These are phyloP conservation scores for Colletotrichum chlorophyti DNA, from an alignment of 2,329 filamentous ascomycete genomes.

Conservation along the genomic window DNA sequence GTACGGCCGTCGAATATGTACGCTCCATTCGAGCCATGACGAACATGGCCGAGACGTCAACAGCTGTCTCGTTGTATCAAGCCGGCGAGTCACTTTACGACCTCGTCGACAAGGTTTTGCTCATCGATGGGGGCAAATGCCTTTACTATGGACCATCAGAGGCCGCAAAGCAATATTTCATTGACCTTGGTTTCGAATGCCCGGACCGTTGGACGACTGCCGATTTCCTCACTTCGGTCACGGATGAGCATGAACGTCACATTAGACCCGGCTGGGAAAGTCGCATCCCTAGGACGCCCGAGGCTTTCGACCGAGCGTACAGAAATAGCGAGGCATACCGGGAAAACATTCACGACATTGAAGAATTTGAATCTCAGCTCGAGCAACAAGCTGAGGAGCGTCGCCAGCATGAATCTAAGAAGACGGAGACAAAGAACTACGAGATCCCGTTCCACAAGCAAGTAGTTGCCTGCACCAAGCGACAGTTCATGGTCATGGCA, in stretches of 20 bases:
- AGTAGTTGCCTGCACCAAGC: constrained; percentile 51
- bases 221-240: constrained; percentile 82
- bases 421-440: constrained; percentile 56
- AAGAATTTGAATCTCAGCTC: constrained; percentile 59
- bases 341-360: constrained; percentile 53
- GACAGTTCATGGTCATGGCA: constrained; percentile 41
- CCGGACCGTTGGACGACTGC: constrained; percentile 74
- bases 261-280: constrained; percentile 45
- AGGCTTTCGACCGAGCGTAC: constrained; percentile 65
- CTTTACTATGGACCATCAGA: constrained; percentile 73
- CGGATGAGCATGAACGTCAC: constrained; percentile 64
- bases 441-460: constrained; percentile 57
- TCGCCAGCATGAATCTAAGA: constrained; percentile 41
- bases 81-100: constrained; percentile 59
- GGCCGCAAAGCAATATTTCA: constrained; percentile 72
- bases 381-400: constrained; percentile 52
- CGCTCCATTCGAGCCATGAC: constrained; percentile 71
- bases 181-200: constrained; percentile 75
- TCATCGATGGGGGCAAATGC: constrained; percentile 73
- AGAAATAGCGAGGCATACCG: constrained; percentile 52
- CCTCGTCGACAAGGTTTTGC: constrained; percentile 71
- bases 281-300: constrained; percentile 64
- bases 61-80: constrained; percentile 72
- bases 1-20: constrained; percentile 71
- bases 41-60: constrained; percentile 65